Percentiles rank a stretch among this genome's conserved stretches.
Conservation (phyloP, 192 early-diverging fungal genomes). For the Entomortierella lignicola region DNA sequence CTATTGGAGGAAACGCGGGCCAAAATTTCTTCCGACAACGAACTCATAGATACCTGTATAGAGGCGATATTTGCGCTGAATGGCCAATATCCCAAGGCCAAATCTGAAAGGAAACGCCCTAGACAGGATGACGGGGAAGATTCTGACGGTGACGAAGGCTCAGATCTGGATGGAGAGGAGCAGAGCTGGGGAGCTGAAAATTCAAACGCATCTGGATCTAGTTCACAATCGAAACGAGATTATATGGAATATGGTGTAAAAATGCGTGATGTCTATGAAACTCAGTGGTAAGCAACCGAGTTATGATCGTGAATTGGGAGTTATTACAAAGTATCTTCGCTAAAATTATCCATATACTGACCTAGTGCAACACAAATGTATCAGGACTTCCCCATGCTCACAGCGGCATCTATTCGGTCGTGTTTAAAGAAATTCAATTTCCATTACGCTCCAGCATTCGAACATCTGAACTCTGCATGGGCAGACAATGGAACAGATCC, state of each 20-base stretch:
- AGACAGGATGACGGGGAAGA: not conserved
- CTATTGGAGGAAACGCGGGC: slow-evolving; percentile 21
- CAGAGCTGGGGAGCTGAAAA: not conserved
- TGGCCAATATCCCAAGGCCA: slow-evolving; percentile 23
- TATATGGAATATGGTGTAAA: slow-evolving; percentile 15
- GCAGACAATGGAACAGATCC: not conserved
- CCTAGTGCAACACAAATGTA: slow-evolving; percentile 31
- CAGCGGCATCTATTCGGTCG: slow-evolving; percentile 14
- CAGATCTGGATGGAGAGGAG: not conserved
- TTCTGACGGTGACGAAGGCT: slow-evolving; percentile 11
- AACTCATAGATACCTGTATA: slow-evolving; percentile 35
- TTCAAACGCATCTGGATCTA: not conserved
- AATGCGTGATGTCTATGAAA: slow-evolving; percentile 13
- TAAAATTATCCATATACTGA: not conserved
- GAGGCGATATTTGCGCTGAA: slow-evolving; percentile 21
- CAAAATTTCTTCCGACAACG: slow-evolving; percentile 2
- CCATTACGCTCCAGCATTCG: slow-evolving; percentile 34
- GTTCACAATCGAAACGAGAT: slow-evolving; percentile 9
- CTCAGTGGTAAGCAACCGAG: slow-evolving; percentile 11
- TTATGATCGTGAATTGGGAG: not conserved
- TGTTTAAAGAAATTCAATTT: slow-evolving; percentile 3
- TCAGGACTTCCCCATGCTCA: slow-evolving; percentile 40
- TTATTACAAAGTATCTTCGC: not conserved
- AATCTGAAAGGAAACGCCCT: slow-evolving; percentile 14
- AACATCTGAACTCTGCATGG: slow-evolving; percentile 18